These are phyloP conservation scores for Nemania sp. DNA, from an alignment of 2,329 filamentous ascomycete genomes.

Conservation along the genomic window DNA sequence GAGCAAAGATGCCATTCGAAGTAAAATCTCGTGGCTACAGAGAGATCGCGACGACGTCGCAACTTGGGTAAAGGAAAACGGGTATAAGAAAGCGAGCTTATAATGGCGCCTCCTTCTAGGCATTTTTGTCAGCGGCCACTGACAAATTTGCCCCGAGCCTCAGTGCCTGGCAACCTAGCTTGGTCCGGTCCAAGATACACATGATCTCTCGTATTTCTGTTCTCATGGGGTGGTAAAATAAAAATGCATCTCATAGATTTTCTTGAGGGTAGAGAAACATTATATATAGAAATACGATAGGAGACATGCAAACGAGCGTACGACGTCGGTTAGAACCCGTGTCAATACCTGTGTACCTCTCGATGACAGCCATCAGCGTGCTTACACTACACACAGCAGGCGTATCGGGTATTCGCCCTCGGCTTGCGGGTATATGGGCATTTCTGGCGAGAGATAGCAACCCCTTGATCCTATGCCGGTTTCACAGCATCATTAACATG, in stretches of 20 bases:
- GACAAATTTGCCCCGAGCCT: background rate
- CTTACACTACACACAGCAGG: no score
- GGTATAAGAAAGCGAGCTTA: conserved; percentile 49
- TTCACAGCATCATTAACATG: no score
- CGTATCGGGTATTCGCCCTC: no score
- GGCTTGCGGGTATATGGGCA: no score
- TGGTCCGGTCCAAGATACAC: background rate
- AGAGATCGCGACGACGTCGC: conserved; percentile 80
- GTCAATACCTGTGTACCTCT: background rate
- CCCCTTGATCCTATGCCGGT: no score
- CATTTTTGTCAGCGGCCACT: background rate
- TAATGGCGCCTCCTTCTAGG: conserved; percentile 14
- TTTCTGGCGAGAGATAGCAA: no score
- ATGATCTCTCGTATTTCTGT: background rate
- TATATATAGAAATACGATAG: background rate
- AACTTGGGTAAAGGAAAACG: conserved; percentile 63
- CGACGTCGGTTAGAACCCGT: background rate
- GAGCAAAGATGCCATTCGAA: conserved; percentile 80
- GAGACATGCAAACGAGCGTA: background rate
- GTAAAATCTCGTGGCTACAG: conserved; percentile 81
- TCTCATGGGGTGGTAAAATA: background rate
- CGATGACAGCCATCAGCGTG: background rate
- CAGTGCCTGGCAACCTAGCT: background rate
- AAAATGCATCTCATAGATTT: conserved; percentile 8
- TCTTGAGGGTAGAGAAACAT: background rate